Evolutionary conservation across 306 rosid species (phyloP).

Genomic region (Prunus davidiana): DNA sequence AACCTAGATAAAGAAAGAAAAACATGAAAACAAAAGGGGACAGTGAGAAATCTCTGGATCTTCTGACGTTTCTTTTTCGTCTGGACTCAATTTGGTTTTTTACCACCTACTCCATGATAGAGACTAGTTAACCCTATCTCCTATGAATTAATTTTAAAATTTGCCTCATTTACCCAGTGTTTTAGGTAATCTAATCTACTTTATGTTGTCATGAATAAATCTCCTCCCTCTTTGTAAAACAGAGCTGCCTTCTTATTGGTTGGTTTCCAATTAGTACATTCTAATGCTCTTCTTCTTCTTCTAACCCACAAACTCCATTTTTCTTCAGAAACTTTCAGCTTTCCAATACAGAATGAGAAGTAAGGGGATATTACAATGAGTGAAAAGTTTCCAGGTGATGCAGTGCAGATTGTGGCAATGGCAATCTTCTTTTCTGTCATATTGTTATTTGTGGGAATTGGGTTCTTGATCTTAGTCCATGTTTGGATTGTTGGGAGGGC

Average conservation of each 20-base stretch:
- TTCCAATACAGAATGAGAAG: neutral
- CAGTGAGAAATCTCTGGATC: slow-evolving; percentile 12
- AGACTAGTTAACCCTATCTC: slow-evolving; percentile 24
- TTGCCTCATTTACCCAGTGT: neutral
- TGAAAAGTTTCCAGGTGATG: neutral
- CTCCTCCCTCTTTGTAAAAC: too few relatives aligned
- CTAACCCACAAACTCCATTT: neutral
- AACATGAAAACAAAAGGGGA: slow-evolving; percentile 8
- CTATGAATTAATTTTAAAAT: neutral
- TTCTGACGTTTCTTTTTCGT: slow-evolving; percentile 21
- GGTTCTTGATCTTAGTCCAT: slow-evolving; percentile 41
- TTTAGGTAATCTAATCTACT: neutral
- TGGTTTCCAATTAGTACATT: slow-evolving; percentile 12
- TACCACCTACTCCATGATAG: slow-evolving; percentile 36
- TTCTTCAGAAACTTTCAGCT: neutral
- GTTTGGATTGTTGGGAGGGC: slow-evolving; percentile 34
- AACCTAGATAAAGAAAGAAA: neutral
- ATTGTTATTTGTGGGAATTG: slow-evolving; percentile 38
- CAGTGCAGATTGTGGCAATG: slow-evolving; percentile 31
- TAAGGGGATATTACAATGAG: neutral
- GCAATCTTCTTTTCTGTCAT: slow-evolving; percentile 24
- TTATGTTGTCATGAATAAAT: neutral
- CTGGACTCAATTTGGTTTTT: slow-evolving; percentile 18
- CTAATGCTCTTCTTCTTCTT: neutral
- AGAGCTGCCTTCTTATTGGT: too few relatives aligned